Base-by-base conservation (phyloP, 345 rosid species). In the Gossypium sturtianum region DNA sequence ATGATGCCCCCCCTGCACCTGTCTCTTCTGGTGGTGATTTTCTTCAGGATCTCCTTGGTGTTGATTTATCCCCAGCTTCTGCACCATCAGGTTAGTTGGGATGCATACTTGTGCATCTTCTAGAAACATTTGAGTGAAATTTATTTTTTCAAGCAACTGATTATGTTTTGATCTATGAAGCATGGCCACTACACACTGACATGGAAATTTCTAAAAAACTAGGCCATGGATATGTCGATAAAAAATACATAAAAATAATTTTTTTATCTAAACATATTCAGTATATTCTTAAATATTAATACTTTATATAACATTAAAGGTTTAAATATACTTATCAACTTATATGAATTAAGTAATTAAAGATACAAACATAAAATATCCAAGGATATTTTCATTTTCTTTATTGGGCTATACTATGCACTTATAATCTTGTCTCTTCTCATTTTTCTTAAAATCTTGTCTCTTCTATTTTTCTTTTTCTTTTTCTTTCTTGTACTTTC, bases 1-100 rank as follows among this genome's bases (percentile, higher is more conserved):
- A 93, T 66, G 98, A 95, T 80, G 80, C 79, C 73, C 86, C 80
- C 73, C 86, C 96, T 22, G 89, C 86, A 22, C 89, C 94, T 67
- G 83, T 90, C 83, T 80, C 92, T 74, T 87, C 99, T 73, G 90
- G 93, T 83, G 85, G 87, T 58, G 94, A 95, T 85, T 89, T 89
- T 73, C 99, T 95, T 80, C 86, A 86, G 38, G 99, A 95, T 84
- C 97, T 95, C 80, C 93, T 95, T 16, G 91, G 94, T 80, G 87
- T 86, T 81, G 99, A 90, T 81, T 71, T 91, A 74, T 73, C 89
- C 69, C 80, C 91, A 54, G 78, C 91, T 13, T 60, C 92, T 72
- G 75, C 79, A 52, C 87, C 83, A 74, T 76, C 88, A 74, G 95
- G 99, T 95, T 74, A 78, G 95, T 85, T 77, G 71, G 57, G 58